Percentiles rank a stretch among this genome's conserved stretches.
phyloP scores from a whole-genome alignment of 1,284 basidiomycete genomes.

The Trichosporon sp. region DNA sequence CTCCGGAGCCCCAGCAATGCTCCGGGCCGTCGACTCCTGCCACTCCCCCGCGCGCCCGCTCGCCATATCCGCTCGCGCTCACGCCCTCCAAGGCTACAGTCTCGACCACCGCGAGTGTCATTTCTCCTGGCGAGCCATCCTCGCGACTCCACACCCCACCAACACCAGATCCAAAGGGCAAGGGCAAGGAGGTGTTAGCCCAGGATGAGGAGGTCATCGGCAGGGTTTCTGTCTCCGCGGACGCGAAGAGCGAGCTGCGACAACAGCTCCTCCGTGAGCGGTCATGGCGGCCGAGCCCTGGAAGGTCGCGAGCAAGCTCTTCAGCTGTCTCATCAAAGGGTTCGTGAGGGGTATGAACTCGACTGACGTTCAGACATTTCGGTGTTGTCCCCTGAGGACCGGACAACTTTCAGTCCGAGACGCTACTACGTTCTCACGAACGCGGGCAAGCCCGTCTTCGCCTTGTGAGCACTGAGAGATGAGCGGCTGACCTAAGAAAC shows the following conservation, averaged over 20 bases:
- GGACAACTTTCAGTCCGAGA: slow-evolving; percentile 44
- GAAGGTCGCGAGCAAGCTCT: background rate
- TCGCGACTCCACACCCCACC: background rate
- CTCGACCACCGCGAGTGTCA: background rate
- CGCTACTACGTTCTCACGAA: slow-evolving; percentile 89
- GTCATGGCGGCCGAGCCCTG: background rate
- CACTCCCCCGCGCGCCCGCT: background rate
- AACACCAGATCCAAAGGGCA: background rate
- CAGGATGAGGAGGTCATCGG: background rate
- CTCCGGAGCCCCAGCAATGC: background rate
- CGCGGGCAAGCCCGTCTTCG: slow-evolving; percentile 89
- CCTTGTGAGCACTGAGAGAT: slow-evolving; percentile 56
- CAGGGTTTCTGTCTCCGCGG: background rate
- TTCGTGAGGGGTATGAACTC: background rate
- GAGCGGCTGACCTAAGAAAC: slow-evolving; percentile 15
- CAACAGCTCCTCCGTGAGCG: background rate
- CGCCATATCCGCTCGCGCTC: background rate
- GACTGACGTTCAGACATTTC: background rate
- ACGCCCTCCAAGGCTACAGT: background rate
- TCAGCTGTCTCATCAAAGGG: background rate
- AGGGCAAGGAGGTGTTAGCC: background rate
- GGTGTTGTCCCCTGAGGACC: background rate
- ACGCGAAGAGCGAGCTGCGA: background rate
- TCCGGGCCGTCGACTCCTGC: background rate
- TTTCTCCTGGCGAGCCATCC: background rate